Base-by-base conservation (phyloP, 148 eudicot species). In the Arctostaphylos glauca region DNA sequence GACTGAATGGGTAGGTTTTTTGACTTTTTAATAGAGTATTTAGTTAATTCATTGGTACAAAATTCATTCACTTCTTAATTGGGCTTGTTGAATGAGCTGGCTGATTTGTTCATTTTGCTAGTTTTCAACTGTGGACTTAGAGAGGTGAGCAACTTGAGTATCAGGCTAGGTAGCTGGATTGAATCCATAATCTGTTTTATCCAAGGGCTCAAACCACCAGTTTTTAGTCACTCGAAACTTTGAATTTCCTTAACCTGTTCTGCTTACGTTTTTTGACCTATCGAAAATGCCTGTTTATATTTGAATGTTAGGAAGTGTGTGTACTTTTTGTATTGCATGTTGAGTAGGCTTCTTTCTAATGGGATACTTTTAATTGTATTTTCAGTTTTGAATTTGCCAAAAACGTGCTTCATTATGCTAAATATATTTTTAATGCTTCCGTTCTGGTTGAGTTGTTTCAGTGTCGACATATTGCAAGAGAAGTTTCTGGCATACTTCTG, bases 401-500 rank as follows among this genome's bases (percentile, higher is more conserved):
- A 58, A 46, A 50, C 12, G 3, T 70, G 0, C 8, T 70, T 49
- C 62, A 9, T 47, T 64, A 5, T 25, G 38, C 64, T 14, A 23
- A 10, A 58, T 70, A 64, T 43, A 23, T 18, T 66, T 16, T 47
- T 15, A 74, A 80, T 21, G 48, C 23, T 14, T 76, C 16, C 52
- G 15, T 77, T 79, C 31, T 79, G 41, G 53, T 81, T 88, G 84
- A 66, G 67, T 72, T 80, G 81, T 80, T 92, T 90, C 89, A 96
- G 99, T 52, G 79, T 86, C 80, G 94, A 96, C 83, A 91, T 96
- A 80, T 83, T 84, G 81, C 85, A 91, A 90, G 97, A 93, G 83
- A 96, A 93, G 91, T 96, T 94, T 87, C 81, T 94, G 90, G 88
- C 89, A 56, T 93, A 91, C 88, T 96, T 94, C 88, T 93, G 99